Evolutionary conservation across 441 rosid genomes (phyloP).

Genomic region (Bocquillonia castaneifolia): DNA sequence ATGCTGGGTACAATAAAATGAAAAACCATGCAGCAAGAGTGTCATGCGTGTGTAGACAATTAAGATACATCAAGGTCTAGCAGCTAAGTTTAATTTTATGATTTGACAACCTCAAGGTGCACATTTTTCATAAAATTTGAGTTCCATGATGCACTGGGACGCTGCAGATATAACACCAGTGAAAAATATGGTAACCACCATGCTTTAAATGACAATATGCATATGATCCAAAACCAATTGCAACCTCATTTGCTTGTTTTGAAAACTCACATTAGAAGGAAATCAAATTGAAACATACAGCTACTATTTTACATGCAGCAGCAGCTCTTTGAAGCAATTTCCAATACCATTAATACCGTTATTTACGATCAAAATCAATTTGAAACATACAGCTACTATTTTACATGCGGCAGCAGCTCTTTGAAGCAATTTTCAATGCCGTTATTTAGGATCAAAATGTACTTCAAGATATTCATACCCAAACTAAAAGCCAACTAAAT

Average conservation of each 20-base stretch:
- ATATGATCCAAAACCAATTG: background rate
- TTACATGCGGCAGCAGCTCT: background rate
- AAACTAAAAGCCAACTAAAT: background rate
- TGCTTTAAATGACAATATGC: background rate
- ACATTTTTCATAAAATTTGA: background rate
- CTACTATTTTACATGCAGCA: background rate
- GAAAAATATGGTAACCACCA: background rate
- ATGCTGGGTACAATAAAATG: background rate
- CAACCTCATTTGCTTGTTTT: background rate
- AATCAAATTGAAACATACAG: background rate
- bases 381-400: background rate
- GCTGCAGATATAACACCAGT: background rate
- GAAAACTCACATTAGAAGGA: background rate
- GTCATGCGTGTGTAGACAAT: background rate
- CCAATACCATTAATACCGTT: background rate
- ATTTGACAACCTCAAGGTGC: background rate
- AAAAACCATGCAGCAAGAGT: constrained; percentile 1
- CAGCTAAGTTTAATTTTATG: background rate
- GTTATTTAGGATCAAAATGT: background rate
- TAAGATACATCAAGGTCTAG: background rate
- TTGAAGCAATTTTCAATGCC: background rate
- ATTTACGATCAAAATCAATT: background rate
- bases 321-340: background rate
- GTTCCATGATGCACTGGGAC: background rate
- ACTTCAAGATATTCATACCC: background rate